phyloP scores from a whole-genome alignment of 768 basidiomycete species.

The Cyathus striatus region DNA sequence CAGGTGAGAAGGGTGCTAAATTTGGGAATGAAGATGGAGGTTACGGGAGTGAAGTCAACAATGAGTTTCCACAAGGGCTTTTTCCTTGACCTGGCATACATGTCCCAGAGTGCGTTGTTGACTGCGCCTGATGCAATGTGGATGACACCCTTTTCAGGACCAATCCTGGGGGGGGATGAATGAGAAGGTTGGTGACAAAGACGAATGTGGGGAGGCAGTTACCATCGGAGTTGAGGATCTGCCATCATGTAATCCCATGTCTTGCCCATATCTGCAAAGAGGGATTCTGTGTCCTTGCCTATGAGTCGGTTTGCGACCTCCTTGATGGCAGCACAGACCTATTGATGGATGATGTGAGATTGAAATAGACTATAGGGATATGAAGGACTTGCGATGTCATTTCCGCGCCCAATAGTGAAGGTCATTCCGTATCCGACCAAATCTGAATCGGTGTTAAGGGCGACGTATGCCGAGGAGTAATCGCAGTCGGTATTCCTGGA shows the following conservation, averaged over 20 bases:
- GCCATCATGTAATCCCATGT: slow-evolving; percentile 84
- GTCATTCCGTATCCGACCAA: slow-evolving; percentile 92
- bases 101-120: slow-evolving; percentile 92
- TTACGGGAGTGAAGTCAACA: slow-evolving; percentile 79
- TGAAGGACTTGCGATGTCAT: slow-evolving; percentile 69
- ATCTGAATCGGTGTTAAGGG: slow-evolving; percentile 67
- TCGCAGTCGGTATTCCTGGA: slow-evolving; percentile 93
- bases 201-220: slow-evolving; percentile 12
- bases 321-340: slow-evolving; percentile 81
- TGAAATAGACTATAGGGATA: too few relatives aligned
- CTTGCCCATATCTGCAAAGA: slow-evolving; percentile 89
- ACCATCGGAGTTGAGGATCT: slow-evolving; percentile 92
- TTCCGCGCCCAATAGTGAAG: slow-evolving; percentile 91
- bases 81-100: slow-evolving; percentile 72
- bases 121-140: slow-evolving; percentile 87
- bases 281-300: slow-evolving; percentile 73
- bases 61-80: slow-evolving; percentile 96
- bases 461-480: slow-evolving; percentile 91
- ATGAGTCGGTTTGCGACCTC: slow-evolving; percentile 78
- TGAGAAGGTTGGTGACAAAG: background rate
- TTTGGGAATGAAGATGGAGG: background rate
- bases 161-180: slow-evolving; percentile 50
- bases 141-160: slow-evolving; percentile 94
- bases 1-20: background rate
- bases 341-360: too few relatives aligned